phyloP scores from a whole-genome alignment of 257 asterid genomes.

The Nemophila menziesii region DNA sequence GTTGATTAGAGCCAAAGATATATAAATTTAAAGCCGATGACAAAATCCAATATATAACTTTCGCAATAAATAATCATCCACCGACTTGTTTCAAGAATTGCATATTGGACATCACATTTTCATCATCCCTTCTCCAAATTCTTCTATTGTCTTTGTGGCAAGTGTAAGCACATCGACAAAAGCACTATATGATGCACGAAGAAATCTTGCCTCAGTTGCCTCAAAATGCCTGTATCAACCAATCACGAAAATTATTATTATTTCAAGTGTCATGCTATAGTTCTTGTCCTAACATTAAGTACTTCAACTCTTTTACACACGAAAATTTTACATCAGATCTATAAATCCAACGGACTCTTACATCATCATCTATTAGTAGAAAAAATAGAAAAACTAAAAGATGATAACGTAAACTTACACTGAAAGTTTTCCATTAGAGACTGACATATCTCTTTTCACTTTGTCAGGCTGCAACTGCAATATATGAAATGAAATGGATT shows the following conservation, averaged over 20 bases:
- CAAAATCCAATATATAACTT: not conserved
- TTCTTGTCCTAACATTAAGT: not conserved
- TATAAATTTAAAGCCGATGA: not conserved
- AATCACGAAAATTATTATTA: not conserved
- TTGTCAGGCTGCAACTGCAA: constrained; percentile 90
- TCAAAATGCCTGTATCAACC: constrained; percentile 55
- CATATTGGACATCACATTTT: constrained; percentile 12
- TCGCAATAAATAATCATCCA: not conserved
- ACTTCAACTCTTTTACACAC: not conserved
- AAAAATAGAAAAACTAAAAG: not conserved
- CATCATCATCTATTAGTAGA: not conserved
- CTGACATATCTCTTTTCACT: constrained; percentile 60
- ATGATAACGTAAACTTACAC: constrained; percentile 20
- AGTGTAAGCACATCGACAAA: constrained; percentile 75
- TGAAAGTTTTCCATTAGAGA: constrained; percentile 56
- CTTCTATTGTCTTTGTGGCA: constrained; percentile 65
- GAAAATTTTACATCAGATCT: not conserved
- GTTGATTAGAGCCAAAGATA: too few species aligned
- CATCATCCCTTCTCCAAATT: constrained; percentile 37
- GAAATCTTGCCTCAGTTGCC: constrained; percentile 82
- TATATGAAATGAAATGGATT: not conserved
- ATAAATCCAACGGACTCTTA: not conserved
- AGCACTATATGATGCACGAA: constrained; percentile 77
- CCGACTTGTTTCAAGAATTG: not conserved
- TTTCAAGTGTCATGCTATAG: not conserved